Evolutionary conservation across 768 basidiomycete species (phyloP).

Genomic region (Tylopilus balloui): DNA sequence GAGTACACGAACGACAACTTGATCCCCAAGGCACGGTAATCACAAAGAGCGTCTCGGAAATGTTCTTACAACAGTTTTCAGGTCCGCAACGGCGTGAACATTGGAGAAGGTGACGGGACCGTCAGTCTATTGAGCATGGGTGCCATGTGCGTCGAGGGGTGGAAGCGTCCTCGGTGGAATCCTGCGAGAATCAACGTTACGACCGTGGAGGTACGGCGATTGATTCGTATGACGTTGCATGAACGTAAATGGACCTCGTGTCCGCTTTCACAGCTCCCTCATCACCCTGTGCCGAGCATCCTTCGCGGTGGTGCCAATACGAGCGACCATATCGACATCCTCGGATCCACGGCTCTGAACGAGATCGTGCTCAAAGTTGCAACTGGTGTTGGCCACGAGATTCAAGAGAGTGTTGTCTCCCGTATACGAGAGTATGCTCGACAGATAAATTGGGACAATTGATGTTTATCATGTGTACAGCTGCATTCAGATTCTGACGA

Average conservation of each 20-base stretch:
- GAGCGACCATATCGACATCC: constrained; percentile 84
- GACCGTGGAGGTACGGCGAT: constrained; percentile 70
- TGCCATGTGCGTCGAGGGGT: constrained; percentile 96
- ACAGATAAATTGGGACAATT: constrained; percentile 81
- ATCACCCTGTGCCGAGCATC: constrained; percentile 64
- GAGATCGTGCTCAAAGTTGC: constrained; percentile 90
- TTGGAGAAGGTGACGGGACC: constrained; percentile 96
- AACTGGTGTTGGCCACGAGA: constrained; percentile 72
- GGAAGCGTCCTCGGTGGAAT: constrained; percentile 88
- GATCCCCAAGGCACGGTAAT: constrained; percentile 47
- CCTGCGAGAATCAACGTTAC: constrained; percentile 82
- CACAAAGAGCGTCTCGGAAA: neutral
- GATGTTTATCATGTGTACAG: constrained; percentile 15
- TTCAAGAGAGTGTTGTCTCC: constrained; percentile 68
- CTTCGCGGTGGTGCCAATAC: constrained; percentile 92
- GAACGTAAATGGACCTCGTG: constrained; percentile 5
- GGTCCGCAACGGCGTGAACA: constrained; percentile 81
- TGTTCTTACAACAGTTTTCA: constrained; percentile 17
- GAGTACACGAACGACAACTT: constrained; percentile 64
- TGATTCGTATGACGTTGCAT: neutral
- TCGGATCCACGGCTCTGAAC: constrained; percentile 76
- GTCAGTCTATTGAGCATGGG: constrained; percentile 82
- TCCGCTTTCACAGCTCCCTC: constrained; percentile 56
- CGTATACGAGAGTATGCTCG: constrained; percentile 71
- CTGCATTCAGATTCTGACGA: neutral